Evolutionary conservation across 805 yeast genomes (phyloP).

Genomic region (Diddensiella transvaalensis): DNA sequence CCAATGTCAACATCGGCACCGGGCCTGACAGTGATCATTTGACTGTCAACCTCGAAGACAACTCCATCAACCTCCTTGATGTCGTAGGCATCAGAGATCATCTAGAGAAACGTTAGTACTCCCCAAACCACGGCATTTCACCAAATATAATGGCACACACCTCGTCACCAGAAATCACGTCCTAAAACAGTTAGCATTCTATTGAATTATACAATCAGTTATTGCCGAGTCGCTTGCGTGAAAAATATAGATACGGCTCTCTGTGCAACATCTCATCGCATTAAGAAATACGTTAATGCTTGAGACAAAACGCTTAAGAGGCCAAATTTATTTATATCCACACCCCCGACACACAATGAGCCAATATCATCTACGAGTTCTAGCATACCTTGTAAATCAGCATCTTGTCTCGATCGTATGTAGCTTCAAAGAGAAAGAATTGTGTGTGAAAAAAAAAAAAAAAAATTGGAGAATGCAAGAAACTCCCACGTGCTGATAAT

Average conservation of each 20-base stretch:
- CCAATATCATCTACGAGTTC: too few relatives aligned
- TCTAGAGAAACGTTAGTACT: conserved; percentile 13
- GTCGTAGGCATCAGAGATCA: conserved; percentile 94
- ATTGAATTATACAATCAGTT: too few relatives aligned
- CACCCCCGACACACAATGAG: too few relatives aligned
- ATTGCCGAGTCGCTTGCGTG: too few relatives aligned
- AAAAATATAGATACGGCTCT: too few relatives aligned
- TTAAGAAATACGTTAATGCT: too few relatives aligned
- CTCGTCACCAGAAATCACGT: conserved; percentile 93
- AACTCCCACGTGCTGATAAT: conserved; percentile 1
- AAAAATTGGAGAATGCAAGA: not conserved
- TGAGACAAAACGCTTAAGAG: too few relatives aligned
- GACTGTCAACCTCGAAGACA: conserved; percentile 95
- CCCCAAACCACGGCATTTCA: not conserved
- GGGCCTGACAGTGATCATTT: conserved; percentile 76
- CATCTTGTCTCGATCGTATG: too few relatives aligned
- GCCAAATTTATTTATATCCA: too few relatives aligned
- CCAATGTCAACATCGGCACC: conserved; percentile 97
- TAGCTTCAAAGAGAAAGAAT: too few relatives aligned
- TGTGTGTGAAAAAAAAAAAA: conserved; percentile 5
- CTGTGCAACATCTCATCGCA: too few relatives aligned
- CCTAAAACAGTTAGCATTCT: too few relatives aligned
- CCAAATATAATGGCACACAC: not conserved
- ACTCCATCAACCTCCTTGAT: conserved; percentile 80
- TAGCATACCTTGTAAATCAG: conserved; percentile 36